Evolutionary conservation across 306 rosid species (phyloP).

Genomic region (Medicago lupulina): DNA sequence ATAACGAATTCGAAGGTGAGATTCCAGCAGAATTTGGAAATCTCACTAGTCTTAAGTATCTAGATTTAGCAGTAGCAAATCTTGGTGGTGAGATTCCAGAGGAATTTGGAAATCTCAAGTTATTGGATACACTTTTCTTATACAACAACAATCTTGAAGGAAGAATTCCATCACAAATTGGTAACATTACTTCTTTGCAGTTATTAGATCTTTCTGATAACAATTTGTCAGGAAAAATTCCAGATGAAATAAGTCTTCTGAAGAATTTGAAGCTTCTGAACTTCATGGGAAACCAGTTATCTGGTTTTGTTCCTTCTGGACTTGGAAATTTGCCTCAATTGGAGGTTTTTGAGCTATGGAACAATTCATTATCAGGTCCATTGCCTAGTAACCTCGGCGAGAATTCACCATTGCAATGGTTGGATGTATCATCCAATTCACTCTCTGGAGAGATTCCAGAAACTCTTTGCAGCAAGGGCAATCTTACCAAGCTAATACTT

Average conservation of each 20-base stretch:
- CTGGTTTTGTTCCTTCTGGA: conserved; percentile 77
- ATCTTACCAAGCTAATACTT: conserved; percentile 93
- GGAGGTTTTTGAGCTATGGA: conserved; percentile 83
- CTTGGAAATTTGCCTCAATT: conserved; percentile 68
- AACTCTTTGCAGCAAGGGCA: conserved; percentile 71
- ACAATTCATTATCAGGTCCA: conserved; percentile 80
- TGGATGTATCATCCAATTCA: conserved; percentile 91
- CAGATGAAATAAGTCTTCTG: conserved; percentile 66
- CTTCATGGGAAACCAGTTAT: conserved; percentile 75
- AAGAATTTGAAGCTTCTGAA: conserved; percentile 80
- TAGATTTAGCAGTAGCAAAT: conserved; percentile 88
- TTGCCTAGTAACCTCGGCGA: conserved; percentile 80
- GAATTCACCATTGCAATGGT: conserved; percentile 78
- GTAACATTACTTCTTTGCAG: conserved; percentile 61
- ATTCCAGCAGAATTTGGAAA: conserved; percentile 84
- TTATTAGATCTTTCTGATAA: conserved; percentile 87
- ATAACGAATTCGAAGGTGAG: conserved; percentile 80
- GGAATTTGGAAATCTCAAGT: conserved; percentile 64
- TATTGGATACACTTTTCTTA: conserved; percentile 73
- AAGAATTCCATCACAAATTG: conserved; percentile 61
- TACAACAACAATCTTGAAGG: conserved; percentile 77
- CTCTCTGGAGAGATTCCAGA: conserved; percentile 80
- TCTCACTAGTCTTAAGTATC: conserved; percentile 78
- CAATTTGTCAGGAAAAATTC: conserved; percentile 73
- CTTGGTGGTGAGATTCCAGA: conserved; percentile 82